phyloP scores from a whole-genome alignment of 1,284 basidiomycete species.

The Rhodotorula mucilaginosa region DNA sequence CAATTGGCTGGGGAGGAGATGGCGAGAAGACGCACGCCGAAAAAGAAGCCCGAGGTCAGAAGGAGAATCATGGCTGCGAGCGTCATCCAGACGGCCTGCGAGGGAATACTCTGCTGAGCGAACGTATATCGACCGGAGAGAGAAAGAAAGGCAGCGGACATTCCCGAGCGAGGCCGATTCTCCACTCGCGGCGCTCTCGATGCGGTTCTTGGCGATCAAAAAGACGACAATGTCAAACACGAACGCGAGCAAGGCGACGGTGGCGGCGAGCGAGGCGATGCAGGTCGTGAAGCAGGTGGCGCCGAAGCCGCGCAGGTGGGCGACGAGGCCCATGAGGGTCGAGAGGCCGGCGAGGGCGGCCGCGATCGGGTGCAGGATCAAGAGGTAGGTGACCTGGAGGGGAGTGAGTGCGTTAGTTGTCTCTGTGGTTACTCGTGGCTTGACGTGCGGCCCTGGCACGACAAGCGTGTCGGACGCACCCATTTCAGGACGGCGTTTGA shows the following conservation, averaged over 20 bases:
- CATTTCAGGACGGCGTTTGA: slow-evolving; percentile 41
- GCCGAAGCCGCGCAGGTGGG: slow-evolving; percentile 35
- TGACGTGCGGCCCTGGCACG: no score
- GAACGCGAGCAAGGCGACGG: slow-evolving; percentile 42
- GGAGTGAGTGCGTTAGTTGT: neutral
- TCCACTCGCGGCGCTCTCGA: slow-evolving; percentile 30
- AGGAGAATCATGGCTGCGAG: slow-evolving; percentile 39
- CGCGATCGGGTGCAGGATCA: slow-evolving; percentile 44
- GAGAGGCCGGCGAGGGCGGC: slow-evolving; percentile 39
- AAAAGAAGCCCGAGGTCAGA: slow-evolving; percentile 41
- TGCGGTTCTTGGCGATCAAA: slow-evolving; percentile 41
- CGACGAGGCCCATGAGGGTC: slow-evolving; percentile 36
- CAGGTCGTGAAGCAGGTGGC: slow-evolving; percentile 41
- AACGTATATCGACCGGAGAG: no score
- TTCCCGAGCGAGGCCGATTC: slow-evolving; percentile 37
- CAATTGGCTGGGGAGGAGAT: no score
- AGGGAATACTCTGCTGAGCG: no score
- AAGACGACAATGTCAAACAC: slow-evolving; percentile 44
- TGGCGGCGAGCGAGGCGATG: slow-evolving; percentile 41
- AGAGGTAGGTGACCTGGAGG: slow-evolving; percentile 40
- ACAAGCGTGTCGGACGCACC: slow-evolving; percentile 12
- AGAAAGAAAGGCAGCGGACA: neutral
- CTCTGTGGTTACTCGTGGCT: no score
- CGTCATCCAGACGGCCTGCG: slow-evolving; percentile 41
- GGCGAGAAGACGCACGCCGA: slow-evolving; percentile 29